Conservation (phyloP, 2,329 filamentous ascomycete species). For the Penicillium capsulatum region DNA sequence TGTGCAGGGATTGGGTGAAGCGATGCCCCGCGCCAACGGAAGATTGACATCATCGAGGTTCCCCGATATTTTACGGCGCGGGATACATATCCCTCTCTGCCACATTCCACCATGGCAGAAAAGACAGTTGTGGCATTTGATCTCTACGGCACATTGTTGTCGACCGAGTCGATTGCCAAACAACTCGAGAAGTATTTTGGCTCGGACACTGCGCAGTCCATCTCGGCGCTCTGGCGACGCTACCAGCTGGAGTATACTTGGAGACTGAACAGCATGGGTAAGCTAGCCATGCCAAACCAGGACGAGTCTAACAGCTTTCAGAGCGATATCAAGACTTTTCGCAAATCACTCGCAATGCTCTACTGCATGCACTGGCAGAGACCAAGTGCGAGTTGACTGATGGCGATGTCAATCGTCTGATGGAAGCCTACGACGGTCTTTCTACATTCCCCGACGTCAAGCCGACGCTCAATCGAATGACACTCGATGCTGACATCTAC, state of each 20-base stretch:
- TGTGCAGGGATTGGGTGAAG: background rate
- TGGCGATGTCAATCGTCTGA: constrained; percentile 48
- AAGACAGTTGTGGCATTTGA: constrained; percentile 64
- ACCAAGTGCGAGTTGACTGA: constrained; percentile 45
- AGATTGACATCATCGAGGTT: constrained; percentile 22
- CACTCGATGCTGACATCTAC: constrained; percentile 41
- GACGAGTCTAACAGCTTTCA: constrained; percentile 31
- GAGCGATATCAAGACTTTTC: constrained; percentile 60
- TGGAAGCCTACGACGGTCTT: constrained; percentile 62
- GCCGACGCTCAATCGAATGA: constrained; percentile 50
- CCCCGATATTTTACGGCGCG: too few relatives aligned
- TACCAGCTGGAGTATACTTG: constrained; percentile 76
- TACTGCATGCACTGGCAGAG: constrained; percentile 62
- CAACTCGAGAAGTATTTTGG: constrained; percentile 57
- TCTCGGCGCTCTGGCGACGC: constrained; percentile 61
- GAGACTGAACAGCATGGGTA: constrained; percentile 72
- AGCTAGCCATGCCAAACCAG: constrained; percentile 15
- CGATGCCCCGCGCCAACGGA: constrained; percentile 6
- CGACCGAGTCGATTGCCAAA: constrained; percentile 63
- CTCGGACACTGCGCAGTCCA: constrained; percentile 51
- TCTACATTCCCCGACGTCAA: constrained; percentile 62
- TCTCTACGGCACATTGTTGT: constrained; percentile 69
- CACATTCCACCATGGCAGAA: constrained; percentile 14
- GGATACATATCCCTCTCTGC: too few relatives aligned
- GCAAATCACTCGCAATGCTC: constrained; percentile 58